Evolutionary conservation across 805 yeast species (phyloP).

Genomic region (Pichia ethanolica): DNA sequence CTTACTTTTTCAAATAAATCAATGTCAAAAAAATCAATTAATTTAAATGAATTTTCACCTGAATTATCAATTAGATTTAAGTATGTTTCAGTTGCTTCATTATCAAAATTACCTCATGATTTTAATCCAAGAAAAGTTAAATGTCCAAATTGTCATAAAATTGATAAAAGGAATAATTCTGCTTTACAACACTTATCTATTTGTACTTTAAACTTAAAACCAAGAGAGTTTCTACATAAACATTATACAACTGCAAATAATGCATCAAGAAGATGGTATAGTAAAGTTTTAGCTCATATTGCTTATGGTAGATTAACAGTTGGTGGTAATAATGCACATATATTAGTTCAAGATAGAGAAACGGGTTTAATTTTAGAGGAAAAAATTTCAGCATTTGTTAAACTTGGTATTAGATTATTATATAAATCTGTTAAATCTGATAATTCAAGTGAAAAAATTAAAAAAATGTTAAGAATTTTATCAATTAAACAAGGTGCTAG

Average conservation of each 20-base stretch:
- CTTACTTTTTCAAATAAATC: conserved; percentile 7
- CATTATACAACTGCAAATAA: conserved; percentile 70
- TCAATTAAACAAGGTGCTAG: conserved; percentile 78
- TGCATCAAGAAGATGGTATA: conserved; percentile 86
- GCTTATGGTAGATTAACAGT: conserved; percentile 82
- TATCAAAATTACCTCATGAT: not conserved
- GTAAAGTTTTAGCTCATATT: conserved; percentile 71
- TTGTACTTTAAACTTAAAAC: conserved; percentile 47
- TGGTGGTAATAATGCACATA: conserved; percentile 89
- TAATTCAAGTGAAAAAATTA: conserved; percentile 38
- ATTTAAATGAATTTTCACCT: conserved; percentile 2
- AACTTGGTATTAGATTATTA: conserved; percentile 77
- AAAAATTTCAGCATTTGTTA: conserved; percentile 81
- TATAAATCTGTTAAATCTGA: conserved; percentile 64
- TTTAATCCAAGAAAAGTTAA: conserved; percentile 37
- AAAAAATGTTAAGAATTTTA: conserved; percentile 52
- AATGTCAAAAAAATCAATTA: conserved; percentile 3
- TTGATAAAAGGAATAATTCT: conserved; percentile 47
- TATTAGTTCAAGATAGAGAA: conserved; percentile 83
- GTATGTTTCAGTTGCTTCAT: conserved; percentile 6
- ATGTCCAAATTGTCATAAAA: conserved; percentile 77
- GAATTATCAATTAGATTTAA: conserved; percentile 11
- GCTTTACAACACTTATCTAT: conserved; percentile 83
- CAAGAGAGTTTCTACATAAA: conserved; percentile 31
- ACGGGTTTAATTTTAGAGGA: conserved; percentile 91